phyloP scores from a whole-genome alignment of 805 yeast genomes.

The Candida pini region DNA sequence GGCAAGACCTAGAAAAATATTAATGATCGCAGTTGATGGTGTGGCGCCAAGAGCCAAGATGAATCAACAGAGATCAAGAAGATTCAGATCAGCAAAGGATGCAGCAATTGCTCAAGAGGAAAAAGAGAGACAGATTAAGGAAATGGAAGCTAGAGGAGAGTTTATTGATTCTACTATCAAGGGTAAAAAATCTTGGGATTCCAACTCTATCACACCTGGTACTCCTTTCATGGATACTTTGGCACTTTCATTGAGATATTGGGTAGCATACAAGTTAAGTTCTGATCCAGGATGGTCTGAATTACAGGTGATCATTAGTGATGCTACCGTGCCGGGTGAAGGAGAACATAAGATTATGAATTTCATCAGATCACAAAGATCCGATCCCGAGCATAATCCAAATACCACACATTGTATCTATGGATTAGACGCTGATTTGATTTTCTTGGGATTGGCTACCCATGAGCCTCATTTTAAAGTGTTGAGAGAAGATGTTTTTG shows the following conservation, averaged over 20 bases:
- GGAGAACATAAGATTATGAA: constrained; percentile 99
- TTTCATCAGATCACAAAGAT: constrained; percentile 84
- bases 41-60: constrained; percentile 98
- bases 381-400: constrained; percentile 82
- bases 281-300: constrained; percentile 92
- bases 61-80: constrained; percentile 94
- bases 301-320: constrained; percentile 85
- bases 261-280: constrained; percentile 86
- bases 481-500: constrained; percentile 94
- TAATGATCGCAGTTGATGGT: constrained; percentile 97
- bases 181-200: constrained; percentile 82
- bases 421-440: constrained; percentile 96
- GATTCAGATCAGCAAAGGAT: constrained; percentile 88
- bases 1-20: constrained; percentile 91
- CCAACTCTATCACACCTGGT: constrained; percentile 97
- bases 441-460: constrained; percentile 91
- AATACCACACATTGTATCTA: constrained; percentile 95
- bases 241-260: constrained; percentile 77
- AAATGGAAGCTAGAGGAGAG: constrained; percentile 63
- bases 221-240: constrained; percentile 95
- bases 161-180: constrained; percentile 69
- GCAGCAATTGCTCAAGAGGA: constrained; percentile 76
- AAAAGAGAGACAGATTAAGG: constrained; percentile 52
- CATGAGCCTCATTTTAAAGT: constrained; percentile 97
- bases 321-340: constrained; percentile 98